Conservation (phyloP, 2,329 filamentous ascomycete species). For the Dothideomycetes sp. region DNA sequence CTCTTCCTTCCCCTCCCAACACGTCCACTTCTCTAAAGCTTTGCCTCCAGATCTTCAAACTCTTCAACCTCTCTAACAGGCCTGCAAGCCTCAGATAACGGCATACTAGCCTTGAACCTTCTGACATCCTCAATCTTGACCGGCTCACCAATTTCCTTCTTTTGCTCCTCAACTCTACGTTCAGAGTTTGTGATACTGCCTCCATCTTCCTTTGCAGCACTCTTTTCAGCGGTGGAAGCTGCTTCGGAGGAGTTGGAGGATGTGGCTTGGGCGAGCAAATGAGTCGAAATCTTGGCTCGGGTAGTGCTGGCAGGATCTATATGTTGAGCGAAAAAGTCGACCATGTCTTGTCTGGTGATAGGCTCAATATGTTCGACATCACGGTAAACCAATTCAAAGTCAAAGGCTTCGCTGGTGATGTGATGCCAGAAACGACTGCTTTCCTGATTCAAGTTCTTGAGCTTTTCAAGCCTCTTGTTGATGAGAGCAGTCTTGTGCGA, state of each 20-base stretch:
- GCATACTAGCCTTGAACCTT: constrained; percentile 67
- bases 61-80: constrained; percentile 68
- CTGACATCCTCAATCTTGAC: constrained; percentile 67
- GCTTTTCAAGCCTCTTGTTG: constrained; percentile 76
- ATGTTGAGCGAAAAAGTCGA: constrained; percentile 67
- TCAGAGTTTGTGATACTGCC: constrained; percentile 19
- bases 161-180: constrained; percentile 28
- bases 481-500: constrained; percentile 83
- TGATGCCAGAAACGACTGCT: constrained; percentile 75
- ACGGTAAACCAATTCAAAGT: constrained; percentile 74
- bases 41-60: constrained; percentile 77
- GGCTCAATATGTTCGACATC: constrained; percentile 67
- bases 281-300: constrained; percentile 75
- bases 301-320: constrained; percentile 64
- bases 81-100: constrained; percentile 61
- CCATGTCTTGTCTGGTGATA: constrained; percentile 69
- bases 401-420: constrained; percentile 76
- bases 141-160: constrained; percentile 4
- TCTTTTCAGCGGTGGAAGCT: constrained; percentile 19
- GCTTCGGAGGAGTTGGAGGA: constrained; percentile 28
- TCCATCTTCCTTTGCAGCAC: constrained; percentile 12
- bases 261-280: constrained; percentile 62
- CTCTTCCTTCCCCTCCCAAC: no score
- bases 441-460: constrained; percentile 87
- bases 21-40: no score